Conservation (phyloP, 2,329 filamentous ascomycete genomes). For the Scytalidium sp. region DNA sequence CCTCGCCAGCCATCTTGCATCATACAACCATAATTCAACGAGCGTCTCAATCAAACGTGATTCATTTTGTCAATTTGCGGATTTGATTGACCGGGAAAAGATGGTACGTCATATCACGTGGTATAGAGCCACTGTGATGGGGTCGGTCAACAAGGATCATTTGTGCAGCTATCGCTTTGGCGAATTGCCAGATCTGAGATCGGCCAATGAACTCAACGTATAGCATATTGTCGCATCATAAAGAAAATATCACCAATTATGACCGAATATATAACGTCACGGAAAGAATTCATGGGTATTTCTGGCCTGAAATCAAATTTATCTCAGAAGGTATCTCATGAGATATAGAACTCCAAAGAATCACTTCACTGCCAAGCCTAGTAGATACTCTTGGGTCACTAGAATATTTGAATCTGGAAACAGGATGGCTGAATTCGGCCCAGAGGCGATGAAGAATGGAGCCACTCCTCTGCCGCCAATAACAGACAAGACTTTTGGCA, state of each 20-base stretch:
- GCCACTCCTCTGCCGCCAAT: slow-evolving; percentile 34
- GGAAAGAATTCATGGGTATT: background rate
- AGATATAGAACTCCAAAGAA: background rate
- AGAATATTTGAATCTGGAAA: background rate
- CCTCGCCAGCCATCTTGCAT: too few species aligned
- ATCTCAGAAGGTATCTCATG: background rate
- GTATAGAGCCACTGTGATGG: background rate
- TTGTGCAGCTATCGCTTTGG: too few species aligned
- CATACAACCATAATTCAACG: too few species aligned
- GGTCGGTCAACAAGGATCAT: too few species aligned
- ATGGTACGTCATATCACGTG: background rate
- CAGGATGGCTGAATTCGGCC: slow-evolving; percentile 12
- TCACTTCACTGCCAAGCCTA: background rate
- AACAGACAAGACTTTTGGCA: slow-evolving; percentile 18
- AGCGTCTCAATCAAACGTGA: too few species aligned
- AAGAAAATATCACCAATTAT: too few species aligned
- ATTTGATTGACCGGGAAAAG: too few species aligned
- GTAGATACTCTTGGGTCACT: too few species aligned
- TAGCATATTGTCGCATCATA: too few species aligned
- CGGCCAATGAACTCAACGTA: too few species aligned
- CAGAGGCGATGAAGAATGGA: slow-evolving; percentile 31
- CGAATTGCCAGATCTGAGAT: too few species aligned
- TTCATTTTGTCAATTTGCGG: too few species aligned
- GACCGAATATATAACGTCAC: background rate
- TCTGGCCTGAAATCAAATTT: background rate